Evolutionary conservation across 1,284 basidiomycete genomes (phyloP).

Genomic region (Naganishia cerealis): DNA sequence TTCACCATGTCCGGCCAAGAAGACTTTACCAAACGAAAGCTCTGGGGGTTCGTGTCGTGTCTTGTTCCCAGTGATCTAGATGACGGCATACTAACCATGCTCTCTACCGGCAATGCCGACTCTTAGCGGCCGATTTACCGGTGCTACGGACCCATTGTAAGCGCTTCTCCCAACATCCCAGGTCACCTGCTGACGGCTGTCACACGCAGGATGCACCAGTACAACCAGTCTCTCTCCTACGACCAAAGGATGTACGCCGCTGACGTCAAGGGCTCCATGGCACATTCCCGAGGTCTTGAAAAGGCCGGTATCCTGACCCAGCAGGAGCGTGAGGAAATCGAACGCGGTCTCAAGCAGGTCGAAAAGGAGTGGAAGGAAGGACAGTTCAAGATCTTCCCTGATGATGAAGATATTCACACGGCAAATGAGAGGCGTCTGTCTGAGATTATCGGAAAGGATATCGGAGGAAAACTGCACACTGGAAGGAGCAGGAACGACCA

Average conservation of each 20-base stretch:
- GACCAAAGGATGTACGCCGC: slow-evolving; percentile 90
- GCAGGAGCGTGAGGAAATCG: slow-evolving; percentile 72
- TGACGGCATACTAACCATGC: slow-evolving; percentile 4
- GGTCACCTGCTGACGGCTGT: slow-evolving; percentile 13
- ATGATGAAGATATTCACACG: slow-evolving; percentile 99
- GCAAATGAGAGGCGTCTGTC: slow-evolving; percentile 93
- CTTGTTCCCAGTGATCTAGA: not conserved
- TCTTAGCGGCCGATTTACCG: slow-evolving; percentile 72
- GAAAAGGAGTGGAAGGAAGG: slow-evolving; percentile 80
- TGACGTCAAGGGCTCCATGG: slow-evolving; percentile 91
- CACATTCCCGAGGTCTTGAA: slow-evolving; percentile 83
- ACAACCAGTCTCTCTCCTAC: slow-evolving; percentile 92
- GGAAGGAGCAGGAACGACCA: slow-evolving; percentile 96
- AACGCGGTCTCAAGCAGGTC: slow-evolving; percentile 74
- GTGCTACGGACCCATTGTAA: slow-evolving; percentile 80
- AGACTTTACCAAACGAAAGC: slow-evolving; percentile 54
- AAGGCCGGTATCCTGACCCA: slow-evolving; percentile 75
- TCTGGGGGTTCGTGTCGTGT: slow-evolving; percentile 50
- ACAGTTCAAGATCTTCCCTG: slow-evolving; percentile 69
- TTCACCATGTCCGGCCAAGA: slow-evolving; percentile 35
- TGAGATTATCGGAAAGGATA: slow-evolving; percentile 80
- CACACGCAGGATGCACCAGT: slow-evolving; percentile 77
- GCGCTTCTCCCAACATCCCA: slow-evolving; percentile 40
- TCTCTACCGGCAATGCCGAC: slow-evolving; percentile 22
- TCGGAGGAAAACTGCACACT: slow-evolving; percentile 91